A percentile compares a stretch with the other conserved stretches of the same genome.
phyloP scores from a whole-genome alignment of 208 protist genomes.

The Acanthamoeba lenticulata region DNA sequence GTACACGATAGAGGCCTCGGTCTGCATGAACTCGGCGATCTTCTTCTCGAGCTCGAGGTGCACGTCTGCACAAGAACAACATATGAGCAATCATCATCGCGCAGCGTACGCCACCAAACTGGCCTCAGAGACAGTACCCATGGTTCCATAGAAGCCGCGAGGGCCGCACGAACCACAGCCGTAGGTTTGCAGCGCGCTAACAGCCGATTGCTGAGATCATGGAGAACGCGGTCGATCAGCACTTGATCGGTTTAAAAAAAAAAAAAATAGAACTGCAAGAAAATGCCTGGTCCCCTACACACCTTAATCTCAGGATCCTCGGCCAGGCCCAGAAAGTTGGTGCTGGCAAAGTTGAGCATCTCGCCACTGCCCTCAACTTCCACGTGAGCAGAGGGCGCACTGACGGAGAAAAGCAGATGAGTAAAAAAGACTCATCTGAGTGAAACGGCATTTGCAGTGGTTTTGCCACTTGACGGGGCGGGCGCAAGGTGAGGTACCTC shows the following conservation, averaged over 20 bases:
- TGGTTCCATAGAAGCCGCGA: slow-evolving; percentile 97
- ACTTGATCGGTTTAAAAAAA: neutral
- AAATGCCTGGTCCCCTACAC: too few relatives aligned
- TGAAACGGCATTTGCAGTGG: too few relatives aligned
- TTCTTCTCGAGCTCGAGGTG: slow-evolving; percentile 94
- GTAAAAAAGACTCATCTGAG: neutral
- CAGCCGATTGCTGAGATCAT: slow-evolving; percentile 79
- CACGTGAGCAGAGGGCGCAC: neutral
- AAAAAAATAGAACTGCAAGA: neutral
- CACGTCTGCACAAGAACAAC: slow-evolving; percentile 84
- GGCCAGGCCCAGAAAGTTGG: slow-evolving; percentile 95
- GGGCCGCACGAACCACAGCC: slow-evolving; percentile 97
- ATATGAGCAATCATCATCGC: too few relatives aligned
- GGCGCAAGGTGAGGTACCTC: slow-evolving; percentile 42
- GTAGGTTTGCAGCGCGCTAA: slow-evolving; percentile 92
- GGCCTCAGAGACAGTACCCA: slow-evolving; percentile 78
- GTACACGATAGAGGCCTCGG: slow-evolving; percentile 93
- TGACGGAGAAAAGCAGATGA: neutral
- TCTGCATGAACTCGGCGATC: slow-evolving; percentile 91
- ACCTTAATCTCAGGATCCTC: slow-evolving; percentile 88
- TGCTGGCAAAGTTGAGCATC: slow-evolving; percentile 91
- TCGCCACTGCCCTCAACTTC: slow-evolving; percentile 73
- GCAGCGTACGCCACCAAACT: too few relatives aligned
- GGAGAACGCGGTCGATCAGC: neutral
- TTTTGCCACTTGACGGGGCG: too few relatives aligned